Base-by-base conservation (phyloP, 2,329 filamentous ascomycete genomes). In the Macroventuria anomochaeta region DNA sequence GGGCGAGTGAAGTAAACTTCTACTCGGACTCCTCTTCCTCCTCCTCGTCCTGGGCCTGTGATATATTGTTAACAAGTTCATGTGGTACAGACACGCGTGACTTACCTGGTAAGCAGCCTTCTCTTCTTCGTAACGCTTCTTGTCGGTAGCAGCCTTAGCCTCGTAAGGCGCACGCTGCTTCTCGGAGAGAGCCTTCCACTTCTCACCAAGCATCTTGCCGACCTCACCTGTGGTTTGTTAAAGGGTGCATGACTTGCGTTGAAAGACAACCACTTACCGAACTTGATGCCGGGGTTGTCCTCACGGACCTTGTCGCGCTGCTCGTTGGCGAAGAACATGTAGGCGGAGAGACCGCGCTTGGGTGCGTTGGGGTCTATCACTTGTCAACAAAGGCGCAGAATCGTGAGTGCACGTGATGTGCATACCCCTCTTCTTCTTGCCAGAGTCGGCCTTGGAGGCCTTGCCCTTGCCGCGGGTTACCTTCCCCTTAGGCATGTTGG, bases 241-340 rank as follows among this genome's bases (percentile, higher is more conserved):
- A 63, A 29, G 23, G 40, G 23, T n/a, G 39, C 10, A 28, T 4
- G 20, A 23, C 39, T 21, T 15, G 21, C 3, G 5, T 20, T 15
- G 32, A 37, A 29, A 15, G 15, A 40, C 18, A 34, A 34, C 41
- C 51, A 75, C 84, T 67, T 84, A 88, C 91, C 95, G 80, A 99
- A 99, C 68, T 89, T 89, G 81, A 97, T 96, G 70, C 93, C 93
- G 32, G 93, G 93, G 85, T 97, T 97, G 80, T 97, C 93, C 77
- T 96, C 92, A 70, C 95, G 91, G 69, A 99, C 95, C 78, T 95
- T 96, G 76, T 97, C 93, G 70, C 95, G 93, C 82, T 97, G 91
- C 81, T 97, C 95, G 75, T 97, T 97, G 86, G 95, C 95, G 78
- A 97, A 99, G 89, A 97, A 97, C 95, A 99, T 99, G 87, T 99